Evolutionary conservation across 1,139 yeast species (phyloP).

Genomic region (Hansenula anomala): DNA sequence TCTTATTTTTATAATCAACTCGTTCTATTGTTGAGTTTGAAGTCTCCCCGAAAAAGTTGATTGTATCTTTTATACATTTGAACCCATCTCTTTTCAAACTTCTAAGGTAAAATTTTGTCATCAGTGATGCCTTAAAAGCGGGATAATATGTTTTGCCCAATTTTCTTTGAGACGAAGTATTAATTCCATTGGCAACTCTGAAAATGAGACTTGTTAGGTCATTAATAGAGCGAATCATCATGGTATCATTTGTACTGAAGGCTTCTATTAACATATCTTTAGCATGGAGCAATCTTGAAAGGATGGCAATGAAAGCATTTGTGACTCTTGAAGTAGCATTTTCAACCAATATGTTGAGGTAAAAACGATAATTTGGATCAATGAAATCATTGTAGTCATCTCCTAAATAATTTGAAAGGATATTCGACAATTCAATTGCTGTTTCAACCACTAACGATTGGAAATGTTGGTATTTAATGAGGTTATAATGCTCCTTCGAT

Average conservation of each 20-base stretch:
- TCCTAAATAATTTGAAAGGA: constrained; percentile 11
- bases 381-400: constrained; percentile 10
- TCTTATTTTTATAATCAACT: not conserved
- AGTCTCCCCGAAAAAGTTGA: constrained; percentile 11
- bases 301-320: constrained; percentile 9
- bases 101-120: constrained; percentile 17
- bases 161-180: constrained; percentile 15
- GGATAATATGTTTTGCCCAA: constrained; percentile 17
- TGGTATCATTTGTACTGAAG: not conserved
- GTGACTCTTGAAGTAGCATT: constrained; percentile 15
- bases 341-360: constrained; percentile 13
- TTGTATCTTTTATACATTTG: constrained; percentile 19
- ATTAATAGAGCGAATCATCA: constrained; percentile 1
- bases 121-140: constrained; percentile 19
- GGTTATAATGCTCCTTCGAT: constrained; percentile 8
- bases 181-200: constrained; percentile 13
- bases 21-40: constrained; percentile 6
- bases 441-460: constrained; percentile 4
- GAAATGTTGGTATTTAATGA: constrained; percentile 9
- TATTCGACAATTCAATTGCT: constrained; percentile 10
- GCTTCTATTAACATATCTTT: constrained; percentile 10
- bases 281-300: constrained; percentile 17
- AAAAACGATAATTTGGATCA: constrained; percentile 12
- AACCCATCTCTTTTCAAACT: constrained; percentile 18
- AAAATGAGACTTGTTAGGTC: constrained; percentile 3